These are phyloP conservation scores for Fusarium sp. DNA, from an alignment of 2,329 filamentous ascomycete species.

Conservation along the genomic window DNA sequence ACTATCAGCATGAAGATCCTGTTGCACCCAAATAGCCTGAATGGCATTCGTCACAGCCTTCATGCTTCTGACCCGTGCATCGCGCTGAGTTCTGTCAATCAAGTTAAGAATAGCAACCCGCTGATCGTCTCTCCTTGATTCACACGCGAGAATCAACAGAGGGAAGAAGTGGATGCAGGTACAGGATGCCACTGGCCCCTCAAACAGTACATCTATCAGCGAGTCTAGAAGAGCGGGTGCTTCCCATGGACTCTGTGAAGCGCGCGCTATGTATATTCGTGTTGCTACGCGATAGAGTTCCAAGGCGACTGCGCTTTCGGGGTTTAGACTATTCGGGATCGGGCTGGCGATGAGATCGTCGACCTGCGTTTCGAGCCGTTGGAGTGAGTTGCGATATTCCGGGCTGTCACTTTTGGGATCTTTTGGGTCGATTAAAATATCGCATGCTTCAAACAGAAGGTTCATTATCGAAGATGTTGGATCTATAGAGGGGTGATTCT, in stretches of 20 bases:
- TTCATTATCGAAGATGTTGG: slow-evolving; percentile 22
- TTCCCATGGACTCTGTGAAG: slow-evolving; percentile 39
- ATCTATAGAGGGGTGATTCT: slow-evolving; percentile 12
- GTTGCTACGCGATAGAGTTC: slow-evolving; percentile 30
- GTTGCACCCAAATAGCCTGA: slow-evolving; percentile 47
- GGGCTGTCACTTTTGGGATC: slow-evolving; percentile 12
- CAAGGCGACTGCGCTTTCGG: neutral
- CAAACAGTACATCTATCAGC: slow-evolving; percentile 30
- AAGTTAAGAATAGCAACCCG: slow-evolving; percentile 44
- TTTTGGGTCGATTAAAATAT: slow-evolving; percentile 13
- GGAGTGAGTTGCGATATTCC: slow-evolving; percentile 16
- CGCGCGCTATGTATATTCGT: slow-evolving; percentile 26
- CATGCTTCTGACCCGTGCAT: slow-evolving; percentile 36
- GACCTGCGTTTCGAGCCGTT: slow-evolving; percentile 13
- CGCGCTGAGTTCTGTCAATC: slow-evolving; percentile 41
- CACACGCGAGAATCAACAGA: slow-evolving; percentile 47
- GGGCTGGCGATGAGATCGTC: neutral
- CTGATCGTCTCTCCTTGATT: slow-evolving; percentile 47
- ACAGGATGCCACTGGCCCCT: slow-evolving; percentile 3
- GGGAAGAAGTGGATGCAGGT: slow-evolving; percentile 48
- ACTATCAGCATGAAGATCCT: slow-evolving; percentile 45
- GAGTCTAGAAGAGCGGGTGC: slow-evolving; percentile 28
- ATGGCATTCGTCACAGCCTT: slow-evolving; percentile 35
- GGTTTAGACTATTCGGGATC: neutral
- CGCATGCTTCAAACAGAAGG: slow-evolving; percentile 25